Evolutionary conservation across 139 green algal genomes (phyloP).

Genomic region (Nannochloris sp.): DNA sequence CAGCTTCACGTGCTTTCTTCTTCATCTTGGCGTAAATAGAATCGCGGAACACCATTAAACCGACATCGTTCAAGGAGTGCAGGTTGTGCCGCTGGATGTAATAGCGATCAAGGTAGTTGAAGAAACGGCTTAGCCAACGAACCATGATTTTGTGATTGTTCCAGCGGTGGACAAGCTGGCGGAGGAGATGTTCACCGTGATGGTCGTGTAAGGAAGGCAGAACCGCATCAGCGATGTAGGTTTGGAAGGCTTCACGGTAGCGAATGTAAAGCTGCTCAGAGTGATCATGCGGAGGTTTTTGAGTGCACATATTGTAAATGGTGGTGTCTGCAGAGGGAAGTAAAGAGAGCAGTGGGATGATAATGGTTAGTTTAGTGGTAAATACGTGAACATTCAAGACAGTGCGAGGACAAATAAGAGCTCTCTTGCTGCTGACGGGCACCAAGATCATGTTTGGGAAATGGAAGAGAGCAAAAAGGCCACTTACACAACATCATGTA

Average conservation of each 20-base stretch:
- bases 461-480: not conserved
- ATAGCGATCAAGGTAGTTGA: constrained; percentile 99
- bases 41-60: constrained; percentile 76
- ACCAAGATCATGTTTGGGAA: not conserved
- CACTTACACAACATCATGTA: constrained; percentile 87
- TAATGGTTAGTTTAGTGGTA: too few species aligned
- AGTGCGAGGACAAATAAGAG: too few species aligned
- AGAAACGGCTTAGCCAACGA: constrained; percentile 94
- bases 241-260: constrained; percentile 85
- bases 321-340: constrained; percentile 34
- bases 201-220: constrained; percentile 72
- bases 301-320: constrained; percentile 99
- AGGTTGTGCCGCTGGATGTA: constrained; percentile 91
- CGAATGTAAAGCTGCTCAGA: constrained; percentile 91
- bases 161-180: constrained; percentile 85
- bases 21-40: constrained; percentile 81
- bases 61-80: constrained; percentile 84
- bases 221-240: constrained; percentile 89
- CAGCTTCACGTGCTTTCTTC: constrained; percentile 49
- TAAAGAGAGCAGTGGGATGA: not conserved
- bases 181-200: constrained; percentile 84
- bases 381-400: too few species aligned
- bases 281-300: constrained; percentile 98
- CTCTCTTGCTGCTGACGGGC: not conserved
- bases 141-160: constrained; percentile 99